Evolutionary conservation across 2,329 filamentous ascomycete species (phyloP), one percentile per base, ranked within the genome.

Genomic region (Monilinia laxa): DNA sequence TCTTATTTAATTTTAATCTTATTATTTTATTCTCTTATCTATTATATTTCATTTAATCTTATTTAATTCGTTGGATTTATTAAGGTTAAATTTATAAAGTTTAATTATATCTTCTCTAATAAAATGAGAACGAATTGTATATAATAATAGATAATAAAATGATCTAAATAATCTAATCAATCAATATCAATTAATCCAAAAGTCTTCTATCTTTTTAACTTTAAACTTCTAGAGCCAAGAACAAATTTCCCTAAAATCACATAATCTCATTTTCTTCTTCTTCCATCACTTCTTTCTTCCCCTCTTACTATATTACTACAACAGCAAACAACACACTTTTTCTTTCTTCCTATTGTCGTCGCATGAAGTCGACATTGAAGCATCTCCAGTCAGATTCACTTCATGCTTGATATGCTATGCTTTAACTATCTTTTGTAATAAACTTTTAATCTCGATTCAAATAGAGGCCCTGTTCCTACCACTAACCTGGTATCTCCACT

Each of bases 401-500:
- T 51, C 14, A 35, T 60, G 45, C 49, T 51, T 25, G 58, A 38
- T 25, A 51, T 60, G n/a, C 23, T 16, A 52, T 52, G 14, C 57
- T 59, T n/a, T 35, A 16, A 5, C 12, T 42, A 16, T 42, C 12
- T 16, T 42, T 42, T 42, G 40, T 42, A 42, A 42, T 42, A 42
- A 14, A 55, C 25, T 52, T 54, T 45, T 63, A 54, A 63, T 51
- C 42, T 59, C 47, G 38, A 55, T 31, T 62, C 28, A 18, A 47
- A 16, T 16, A 42, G 54, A 62, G 20, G 47, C 49, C 56, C 64
- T 60, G 63, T 42, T 42, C 3, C 28, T 51, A 42, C 38, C 49
- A 57, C 16, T 28, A 49, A 52, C 57, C 45, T 23, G 31, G 23
- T 60, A 62, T 65, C 55, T 64, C 54, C 60, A 64, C 62, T 55